phyloP scores from a whole-genome alignment of 169 alveolate species.

The Plasmodium vivax region DNA sequence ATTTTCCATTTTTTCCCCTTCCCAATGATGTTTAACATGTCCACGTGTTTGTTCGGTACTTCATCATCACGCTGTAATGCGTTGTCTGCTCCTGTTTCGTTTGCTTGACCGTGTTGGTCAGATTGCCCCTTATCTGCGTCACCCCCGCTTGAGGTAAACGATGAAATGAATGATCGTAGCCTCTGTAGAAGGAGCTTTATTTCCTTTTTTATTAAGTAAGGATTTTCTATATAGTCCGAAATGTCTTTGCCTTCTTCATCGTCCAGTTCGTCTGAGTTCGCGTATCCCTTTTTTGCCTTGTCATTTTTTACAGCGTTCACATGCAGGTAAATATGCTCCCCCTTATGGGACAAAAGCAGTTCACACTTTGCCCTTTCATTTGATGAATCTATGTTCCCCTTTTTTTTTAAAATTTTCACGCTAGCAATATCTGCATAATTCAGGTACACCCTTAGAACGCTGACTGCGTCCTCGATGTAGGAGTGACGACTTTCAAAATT shows the following conservation, averaged over 20 bases:
- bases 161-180: slow-evolving; percentile 18
- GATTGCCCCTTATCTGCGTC: background rate
- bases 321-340: slow-evolving; percentile 25
- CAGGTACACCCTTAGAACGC: slow-evolving; percentile 27
- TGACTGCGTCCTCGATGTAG: slow-evolving; percentile 29
- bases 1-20: slow-evolving; percentile 34
- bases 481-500: slow-evolving; percentile 37
- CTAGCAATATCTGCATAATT: slow-evolving; percentile 13
- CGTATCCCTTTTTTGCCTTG: background rate
- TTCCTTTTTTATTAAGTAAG: slow-evolving; percentile 55
- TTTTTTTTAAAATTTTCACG: slow-evolving; percentile 32
- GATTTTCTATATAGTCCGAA: slow-evolving; percentile 59
- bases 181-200: slow-evolving; percentile 22
- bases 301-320: slow-evolving; percentile 22
- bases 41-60: background rate
- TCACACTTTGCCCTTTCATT: slow-evolving; percentile 64
- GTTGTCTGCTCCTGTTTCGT: background rate
- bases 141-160: slow-evolving; percentile 15
- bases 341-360: slow-evolving; percentile 6
- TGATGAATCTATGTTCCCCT: slow-evolving; percentile 65
- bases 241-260: slow-evolving; percentile 49
- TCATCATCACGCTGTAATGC: background rate
- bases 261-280: background rate
- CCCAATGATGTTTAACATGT: slow-evolving; percentile 8
- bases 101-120: background rate